Conservation (phyloP, 2,329 filamentous ascomycete species). For the Xylaria multiplex region DNA sequence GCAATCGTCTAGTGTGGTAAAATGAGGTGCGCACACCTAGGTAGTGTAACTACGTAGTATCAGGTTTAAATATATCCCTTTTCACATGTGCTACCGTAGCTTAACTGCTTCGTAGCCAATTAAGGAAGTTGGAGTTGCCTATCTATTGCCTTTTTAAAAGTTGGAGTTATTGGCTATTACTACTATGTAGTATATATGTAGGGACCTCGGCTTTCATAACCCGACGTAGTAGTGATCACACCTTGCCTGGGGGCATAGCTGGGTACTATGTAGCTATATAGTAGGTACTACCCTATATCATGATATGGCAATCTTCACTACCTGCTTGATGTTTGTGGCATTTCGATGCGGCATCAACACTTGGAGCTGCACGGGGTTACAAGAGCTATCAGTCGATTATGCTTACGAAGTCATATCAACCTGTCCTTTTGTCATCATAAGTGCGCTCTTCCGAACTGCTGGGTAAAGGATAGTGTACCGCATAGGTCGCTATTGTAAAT, state of each 20-base stretch:
- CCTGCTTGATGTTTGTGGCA: neutral
- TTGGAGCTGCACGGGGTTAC: neutral
- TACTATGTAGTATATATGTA: neutral
- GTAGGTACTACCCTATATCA: neutral
- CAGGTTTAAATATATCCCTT: no score
- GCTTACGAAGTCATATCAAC: neutral
- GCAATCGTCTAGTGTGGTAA: no score
- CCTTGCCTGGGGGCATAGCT: neutral
- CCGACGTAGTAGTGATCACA: constrained; percentile 9
- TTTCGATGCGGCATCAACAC: neutral
- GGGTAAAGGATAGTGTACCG: no score
- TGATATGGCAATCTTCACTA: neutral
- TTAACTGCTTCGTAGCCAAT: neutral
- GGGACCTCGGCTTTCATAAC: neutral
- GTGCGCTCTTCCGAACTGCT: no score
- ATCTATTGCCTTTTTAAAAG: neutral
- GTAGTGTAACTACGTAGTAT: no score
- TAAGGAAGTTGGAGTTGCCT: neutral
- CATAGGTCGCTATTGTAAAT: no score
- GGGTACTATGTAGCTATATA: neutral
- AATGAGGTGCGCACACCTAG: no score
- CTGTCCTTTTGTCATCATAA: no score
- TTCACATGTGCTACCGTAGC: no score
- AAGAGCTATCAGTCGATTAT: neutral
- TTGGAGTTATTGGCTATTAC: neutral